phyloP scores from a whole-genome alignment of 2,329 filamentous ascomycete species.

The Claviceps fusiformis region DNA sequence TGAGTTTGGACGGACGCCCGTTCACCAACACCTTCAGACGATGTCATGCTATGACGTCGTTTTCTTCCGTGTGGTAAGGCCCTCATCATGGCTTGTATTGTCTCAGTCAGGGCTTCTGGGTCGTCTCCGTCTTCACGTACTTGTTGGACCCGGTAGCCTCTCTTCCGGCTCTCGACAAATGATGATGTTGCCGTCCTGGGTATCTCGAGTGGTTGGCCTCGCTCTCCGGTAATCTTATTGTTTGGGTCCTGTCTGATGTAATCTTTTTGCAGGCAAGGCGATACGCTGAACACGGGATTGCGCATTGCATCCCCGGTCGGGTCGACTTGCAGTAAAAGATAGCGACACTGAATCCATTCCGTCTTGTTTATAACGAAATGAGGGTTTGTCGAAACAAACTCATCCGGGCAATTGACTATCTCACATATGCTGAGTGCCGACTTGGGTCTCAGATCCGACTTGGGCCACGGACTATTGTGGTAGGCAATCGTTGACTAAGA shows the following conservation, averaged over 20 bases:
- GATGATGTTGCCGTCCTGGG: conserved; percentile 16
- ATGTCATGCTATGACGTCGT: not conserved
- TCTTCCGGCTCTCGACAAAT: not conserved
- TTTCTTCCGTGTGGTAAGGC: not conserved
- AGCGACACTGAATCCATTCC: conserved; percentile 85
- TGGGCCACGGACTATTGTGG: conserved; percentile 39
- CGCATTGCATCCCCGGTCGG: conserved; percentile 4
- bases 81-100: not conserved
- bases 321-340: conserved; percentile 47
- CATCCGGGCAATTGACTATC: conserved; percentile 57
- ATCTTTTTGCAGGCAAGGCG: not conserved
- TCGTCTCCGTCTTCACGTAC: conserved; percentile 1
- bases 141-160: not conserved
- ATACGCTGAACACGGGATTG: conserved; percentile 7
- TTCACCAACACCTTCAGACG: not conserved
- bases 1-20: not conserved
- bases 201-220: conserved; percentile 7
- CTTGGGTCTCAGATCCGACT: conserved; percentile 47
- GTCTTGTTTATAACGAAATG: conserved; percentile 61
- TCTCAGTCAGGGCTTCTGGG: not conserved
- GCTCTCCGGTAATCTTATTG: conserved; percentile 5
- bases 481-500: not conserved
- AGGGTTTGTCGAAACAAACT: conserved; percentile 43
- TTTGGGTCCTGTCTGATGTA: conserved; percentile 17
- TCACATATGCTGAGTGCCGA: conserved; percentile 66